A percentile compares a stretch with the other conserved stretches of the same genome.
Conservation (phyloP, 345 rosid species). For the Mallotus nudiflorus region DNA sequence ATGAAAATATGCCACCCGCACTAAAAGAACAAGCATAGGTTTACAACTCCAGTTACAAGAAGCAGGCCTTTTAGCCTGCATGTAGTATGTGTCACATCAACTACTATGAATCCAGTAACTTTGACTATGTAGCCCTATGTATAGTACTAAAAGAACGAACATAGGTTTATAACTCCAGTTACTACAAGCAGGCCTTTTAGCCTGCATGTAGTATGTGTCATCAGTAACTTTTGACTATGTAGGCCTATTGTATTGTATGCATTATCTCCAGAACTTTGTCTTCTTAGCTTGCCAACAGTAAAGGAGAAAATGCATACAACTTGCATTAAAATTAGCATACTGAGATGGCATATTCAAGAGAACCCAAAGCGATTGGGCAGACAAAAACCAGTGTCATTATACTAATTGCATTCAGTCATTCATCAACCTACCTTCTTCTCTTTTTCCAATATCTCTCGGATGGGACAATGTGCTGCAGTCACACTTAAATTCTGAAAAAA, state of each 20-base stretch:
- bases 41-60: too few relatives aligned
- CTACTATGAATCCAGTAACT: too few relatives aligned
- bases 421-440: conserved; percentile 85
- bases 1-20: background rate
- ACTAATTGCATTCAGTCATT: background rate
- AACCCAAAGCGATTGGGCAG: background rate
- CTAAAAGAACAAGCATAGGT: too few relatives aligned
- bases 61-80: too few relatives aligned
- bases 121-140: too few relatives aligned
- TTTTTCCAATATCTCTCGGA: conserved; percentile 85
- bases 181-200: too few relatives aligned
- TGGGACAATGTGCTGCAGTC: conserved; percentile 96
- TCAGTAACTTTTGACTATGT: too few relatives aligned
- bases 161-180: too few relatives aligned
- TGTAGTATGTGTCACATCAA: too few relatives aligned
- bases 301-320: background rate
- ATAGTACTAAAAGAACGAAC: too few relatives aligned
- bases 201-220: too few relatives aligned
- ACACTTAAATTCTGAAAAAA: conserved; percentile 75
- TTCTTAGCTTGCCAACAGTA: conserved; percentile 6
- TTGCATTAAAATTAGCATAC: background rate
- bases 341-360: background rate
- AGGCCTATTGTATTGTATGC: too few relatives aligned
- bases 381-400: background rate
- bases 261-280: background rate